These are phyloP conservation scores for Xylariaceae sp. DNA, from an alignment of 2,329 filamentous ascomycete species.

Conservation along the genomic window DNA sequence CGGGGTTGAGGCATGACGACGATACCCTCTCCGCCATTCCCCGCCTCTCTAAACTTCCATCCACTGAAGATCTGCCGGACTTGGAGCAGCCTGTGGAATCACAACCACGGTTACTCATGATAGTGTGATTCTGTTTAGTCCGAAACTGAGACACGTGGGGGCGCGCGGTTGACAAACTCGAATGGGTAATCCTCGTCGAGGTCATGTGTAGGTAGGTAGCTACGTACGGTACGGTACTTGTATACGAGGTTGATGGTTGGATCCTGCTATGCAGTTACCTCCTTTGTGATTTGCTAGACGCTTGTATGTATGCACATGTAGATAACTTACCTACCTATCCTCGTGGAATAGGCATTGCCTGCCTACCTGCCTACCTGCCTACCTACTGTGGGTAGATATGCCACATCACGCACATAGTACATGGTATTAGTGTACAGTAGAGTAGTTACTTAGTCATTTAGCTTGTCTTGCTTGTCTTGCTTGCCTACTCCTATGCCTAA, in stretches of 20 bases:
- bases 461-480: neutral
- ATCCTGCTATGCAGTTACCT: neutral
- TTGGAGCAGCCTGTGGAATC: neutral
- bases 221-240: no score
- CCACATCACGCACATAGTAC: neutral
- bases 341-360: slow-evolving; percentile 7
- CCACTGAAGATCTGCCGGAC: neutral
- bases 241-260: neutral
- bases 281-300: neutral
- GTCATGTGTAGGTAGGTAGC: neutral
- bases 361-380: no score
- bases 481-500: no score
- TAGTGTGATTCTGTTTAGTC: neutral
- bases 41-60: neutral
- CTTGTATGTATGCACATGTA: slow-evolving; percentile 5
- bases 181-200: neutral
- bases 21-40: neutral
- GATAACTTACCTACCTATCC: neutral
- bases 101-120: neutral
- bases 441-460: neutral
- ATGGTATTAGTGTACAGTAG: no score
- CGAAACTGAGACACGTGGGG: neutral
- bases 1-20: neutral
- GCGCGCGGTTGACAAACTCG: neutral
- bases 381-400: neutral